Percentiles rank a stretch among this genome's conserved stretches.
Conservation (phyloP, 108 stramenopile species). For the Parietichytrium sp. region DNA sequence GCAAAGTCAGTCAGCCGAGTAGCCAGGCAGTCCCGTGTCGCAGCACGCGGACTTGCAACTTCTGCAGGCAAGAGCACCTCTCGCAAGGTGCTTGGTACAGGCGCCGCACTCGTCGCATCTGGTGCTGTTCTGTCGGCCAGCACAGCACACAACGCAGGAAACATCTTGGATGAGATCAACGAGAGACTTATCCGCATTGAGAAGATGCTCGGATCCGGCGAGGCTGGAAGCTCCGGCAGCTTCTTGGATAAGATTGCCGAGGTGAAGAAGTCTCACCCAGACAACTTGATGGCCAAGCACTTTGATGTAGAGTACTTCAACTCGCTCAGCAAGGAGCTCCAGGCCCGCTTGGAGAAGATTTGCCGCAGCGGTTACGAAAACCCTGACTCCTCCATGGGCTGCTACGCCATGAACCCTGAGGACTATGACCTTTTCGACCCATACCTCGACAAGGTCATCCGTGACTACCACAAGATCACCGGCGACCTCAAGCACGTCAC, state of each 20-base stretch:
- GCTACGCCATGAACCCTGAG: slow-evolving; percentile 44
- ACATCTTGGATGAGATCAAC: slow-evolving; percentile 38
- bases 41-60: too few relatives aligned
- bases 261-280: slow-evolving; percentile 42
- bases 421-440: slow-evolving; percentile 45
- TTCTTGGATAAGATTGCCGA: slow-evolving; percentile 9
- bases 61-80: too few relatives aligned
- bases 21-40: too few relatives aligned
- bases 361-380: slow-evolving; percentile 9
- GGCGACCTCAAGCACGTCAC: slow-evolving; percentile 55
- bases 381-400: slow-evolving; percentile 36
- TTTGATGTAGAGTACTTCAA: slow-evolving; percentile 42
- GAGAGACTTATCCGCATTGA: slow-evolving; percentile 36
- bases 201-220: slow-evolving; percentile 32
- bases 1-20: too few relatives aligned
- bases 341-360: slow-evolving; percentile 41
- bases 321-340: slow-evolving; percentile 30
- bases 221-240: neutral
- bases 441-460: slow-evolving; percentile 39
- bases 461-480: slow-evolving; percentile 39
- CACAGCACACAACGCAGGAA: slow-evolving; percentile 29
- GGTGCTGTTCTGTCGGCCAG: too few relatives aligned
- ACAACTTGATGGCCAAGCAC: slow-evolving; percentile 41
- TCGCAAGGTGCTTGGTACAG: too few relatives aligned
- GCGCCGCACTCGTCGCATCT: too few relatives aligned